Evolutionary conservation across 768 basidiomycete species (phyloP), one percentile per base, ranked within the genome.

Genomic region (Lyophyllum shimeji): DNA sequence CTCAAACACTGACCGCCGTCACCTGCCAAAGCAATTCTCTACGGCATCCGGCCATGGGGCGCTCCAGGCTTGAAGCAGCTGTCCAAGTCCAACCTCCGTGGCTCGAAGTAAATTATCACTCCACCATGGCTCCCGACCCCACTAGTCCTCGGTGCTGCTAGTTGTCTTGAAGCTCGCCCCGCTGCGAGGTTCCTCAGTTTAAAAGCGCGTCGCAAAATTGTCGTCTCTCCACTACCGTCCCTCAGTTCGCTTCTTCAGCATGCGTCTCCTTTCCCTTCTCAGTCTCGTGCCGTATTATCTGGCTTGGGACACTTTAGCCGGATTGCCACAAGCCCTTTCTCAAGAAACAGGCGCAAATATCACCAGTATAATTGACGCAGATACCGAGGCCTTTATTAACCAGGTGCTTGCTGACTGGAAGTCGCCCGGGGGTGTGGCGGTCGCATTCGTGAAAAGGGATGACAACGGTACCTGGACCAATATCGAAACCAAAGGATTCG

Each of bases 401-500:
- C 18, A 17, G 1, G 45, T 54, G 25, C 53, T 54, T 15, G n/a
- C 15, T 15, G 53, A 49, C 20, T 55, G 46, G 46, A 55, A 55
- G 4, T 55, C 53, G 7, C 53, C 53, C 27, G 53, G 53, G 11
- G 53, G 53, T 18, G 46, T 54, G 15, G 46, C 46, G 13, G 46
- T 54, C 12, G 53, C 46, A 18, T 45, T 46, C 11, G 53, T 54
- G 0, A 47, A 29, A 17, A 46, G 21, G 17, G 21, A 54, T 40
- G 46, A 40, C n/a, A 40, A 47, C 20, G 42, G 42, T 29, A 21
- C 40, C 25, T 52, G 50, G 50, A 50, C 23, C 21, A 44, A 52
- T 20, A 61, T 72, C 29, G 71, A 72, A 52, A 66, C 65, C n/a
- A 68, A 67, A 56, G 70, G 69, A 0, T 71, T 68, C 44, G 71